phyloP scores from a whole-genome alignment of 2,329 filamentous ascomycete genomes.

The Fusarium aywerte region DNA sequence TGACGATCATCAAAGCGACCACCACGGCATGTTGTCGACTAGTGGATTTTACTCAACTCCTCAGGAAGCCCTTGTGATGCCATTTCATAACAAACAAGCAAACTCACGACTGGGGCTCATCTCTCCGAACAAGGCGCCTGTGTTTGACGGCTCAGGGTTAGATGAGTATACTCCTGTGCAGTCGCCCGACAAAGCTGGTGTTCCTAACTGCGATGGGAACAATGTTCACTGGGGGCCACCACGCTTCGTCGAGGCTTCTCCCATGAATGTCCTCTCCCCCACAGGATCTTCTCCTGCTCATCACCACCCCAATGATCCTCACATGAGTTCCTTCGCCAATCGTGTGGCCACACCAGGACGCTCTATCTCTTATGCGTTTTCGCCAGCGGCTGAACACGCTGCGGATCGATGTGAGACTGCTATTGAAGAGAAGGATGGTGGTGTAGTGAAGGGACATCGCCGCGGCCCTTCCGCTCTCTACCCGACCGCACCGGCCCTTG shows the following conservation, averaged over 20 bases:
- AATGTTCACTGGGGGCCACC: slow-evolving; percentile 6
- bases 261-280: neutral
- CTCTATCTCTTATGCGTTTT: slow-evolving; percentile 7
- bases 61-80: neutral
- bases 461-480: slow-evolving; percentile 16
- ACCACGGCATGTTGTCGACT: neutral
- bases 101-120: neutral
- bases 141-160: neutral
- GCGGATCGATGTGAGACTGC: slow-evolving; percentile 18
- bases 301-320: neutral
- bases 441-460: slow-evolving; percentile 4
- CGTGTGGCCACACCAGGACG: slow-evolving; percentile 9
- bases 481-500: neutral
- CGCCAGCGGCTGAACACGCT: slow-evolving; percentile 16
- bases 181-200: slow-evolving; percentile 5
- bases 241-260: slow-evolving; percentile 1
- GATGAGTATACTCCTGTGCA: slow-evolving; percentile 17
- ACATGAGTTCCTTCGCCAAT: slow-evolving; percentile 10
- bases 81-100: neutral
- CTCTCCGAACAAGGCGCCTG: neutral
- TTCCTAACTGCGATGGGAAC: neutral
- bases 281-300: slow-evolving; percentile 9
- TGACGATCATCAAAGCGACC: neutral
- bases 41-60: neutral
- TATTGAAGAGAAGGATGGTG: neutral